Evolutionary conservation across 768 basidiomycete genomes (phyloP).

Genomic region (Suillus subaureus): DNA sequence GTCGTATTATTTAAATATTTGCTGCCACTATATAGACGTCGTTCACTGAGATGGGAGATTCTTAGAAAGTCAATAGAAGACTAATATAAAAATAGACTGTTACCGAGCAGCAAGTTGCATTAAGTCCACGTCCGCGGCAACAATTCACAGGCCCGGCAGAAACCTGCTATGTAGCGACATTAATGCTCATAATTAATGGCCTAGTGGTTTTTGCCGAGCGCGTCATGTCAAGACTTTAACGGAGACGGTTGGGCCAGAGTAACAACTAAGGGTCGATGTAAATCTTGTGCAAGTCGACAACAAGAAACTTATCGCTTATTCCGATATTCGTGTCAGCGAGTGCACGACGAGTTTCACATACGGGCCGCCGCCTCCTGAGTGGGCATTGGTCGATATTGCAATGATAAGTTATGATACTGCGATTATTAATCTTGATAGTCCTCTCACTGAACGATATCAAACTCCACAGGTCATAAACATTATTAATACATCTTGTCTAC

Average conservation of each 20-base stretch:
- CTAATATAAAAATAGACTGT: background rate
- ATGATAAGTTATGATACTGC: background rate
- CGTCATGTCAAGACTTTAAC: background rate
- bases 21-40: background rate
- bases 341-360: background rate
- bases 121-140: background rate
- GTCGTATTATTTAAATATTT: background rate
- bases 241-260: background rate
- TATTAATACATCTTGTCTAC: background rate
- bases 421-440: background rate
- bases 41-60: background rate
- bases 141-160: no score
- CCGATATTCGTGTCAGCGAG: background rate
- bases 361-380: no score
- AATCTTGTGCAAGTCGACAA: background rate
- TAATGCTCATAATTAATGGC: background rate
- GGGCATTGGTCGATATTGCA: background rate
- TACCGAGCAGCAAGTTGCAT: background rate
- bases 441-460: background rate
- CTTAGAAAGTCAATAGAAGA: background rate
- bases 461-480: background rate
- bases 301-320: no score
- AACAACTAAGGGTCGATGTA: background rate
- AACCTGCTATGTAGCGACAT: no score
- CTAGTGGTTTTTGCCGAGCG: background rate